These are phyloP conservation scores for Dipteronia sinensis DNA, from an alignment of 345 rosid genomes.

Conservation along the genomic window DNA sequence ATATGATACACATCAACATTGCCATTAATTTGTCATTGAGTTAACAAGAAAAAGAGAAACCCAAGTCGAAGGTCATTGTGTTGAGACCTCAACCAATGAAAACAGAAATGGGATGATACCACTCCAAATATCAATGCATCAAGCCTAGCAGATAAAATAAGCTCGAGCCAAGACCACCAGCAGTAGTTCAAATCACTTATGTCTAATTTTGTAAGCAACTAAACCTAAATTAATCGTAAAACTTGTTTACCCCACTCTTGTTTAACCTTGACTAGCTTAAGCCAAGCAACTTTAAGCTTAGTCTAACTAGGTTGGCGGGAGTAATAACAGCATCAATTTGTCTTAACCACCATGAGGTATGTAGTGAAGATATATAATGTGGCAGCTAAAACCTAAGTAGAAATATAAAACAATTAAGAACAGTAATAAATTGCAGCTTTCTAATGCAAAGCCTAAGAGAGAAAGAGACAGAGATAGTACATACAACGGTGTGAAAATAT, in stretches of 20 bases:
- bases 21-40: neutral
- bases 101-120: neutral
- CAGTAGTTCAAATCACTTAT: neutral
- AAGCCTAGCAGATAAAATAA: neutral
- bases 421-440: neutral
- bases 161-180: neutral
- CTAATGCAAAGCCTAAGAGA: neutral
- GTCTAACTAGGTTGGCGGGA: neutral
- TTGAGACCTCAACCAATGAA: neutral
- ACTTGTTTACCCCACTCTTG: neutral
- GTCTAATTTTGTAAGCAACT: neutral
- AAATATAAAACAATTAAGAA: neutral
- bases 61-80: neutral
- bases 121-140: neutral
- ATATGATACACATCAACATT: slow-evolving; percentile 2
- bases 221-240: neutral
- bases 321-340: neutral
- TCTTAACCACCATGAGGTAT: neutral
- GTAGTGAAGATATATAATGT: neutral
- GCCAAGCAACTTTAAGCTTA: slow-evolving; percentile 7
- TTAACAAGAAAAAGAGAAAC: neutral
- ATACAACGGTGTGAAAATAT: neutral
- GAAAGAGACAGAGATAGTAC: neutral
- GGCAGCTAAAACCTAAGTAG: neutral
- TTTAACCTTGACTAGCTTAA: neutral